phyloP scores from a whole-genome alignment of 176 grass and related monocot species.

The Alloteropsis semialata region DNA sequence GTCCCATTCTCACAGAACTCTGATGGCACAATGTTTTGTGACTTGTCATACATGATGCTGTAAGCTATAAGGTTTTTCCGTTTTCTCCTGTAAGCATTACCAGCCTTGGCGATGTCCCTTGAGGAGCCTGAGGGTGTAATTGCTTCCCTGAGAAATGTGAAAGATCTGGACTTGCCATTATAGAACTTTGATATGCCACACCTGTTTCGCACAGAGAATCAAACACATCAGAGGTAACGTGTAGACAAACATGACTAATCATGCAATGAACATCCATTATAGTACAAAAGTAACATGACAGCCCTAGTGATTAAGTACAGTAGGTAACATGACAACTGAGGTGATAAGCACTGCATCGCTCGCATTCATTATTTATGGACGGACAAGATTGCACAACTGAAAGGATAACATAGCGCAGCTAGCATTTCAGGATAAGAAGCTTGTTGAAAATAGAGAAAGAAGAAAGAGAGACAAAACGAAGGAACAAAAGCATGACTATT shows the following conservation, averaged over 20 bases:
- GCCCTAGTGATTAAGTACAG: neutral
- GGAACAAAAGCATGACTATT: no score
- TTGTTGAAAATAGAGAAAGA: neutral
- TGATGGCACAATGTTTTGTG: neutral
- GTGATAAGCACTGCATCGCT: neutral
- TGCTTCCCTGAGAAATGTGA: constrained; percentile 44
- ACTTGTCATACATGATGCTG: constrained; percentile 37
- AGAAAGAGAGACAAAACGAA: neutral
- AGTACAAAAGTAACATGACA: no score
- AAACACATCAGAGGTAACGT: neutral
- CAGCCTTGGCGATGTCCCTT: constrained; percentile 58
- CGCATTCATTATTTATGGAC: neutral
- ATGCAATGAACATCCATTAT: no score
- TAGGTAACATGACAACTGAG: neutral
- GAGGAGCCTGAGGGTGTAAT: constrained; percentile 38
- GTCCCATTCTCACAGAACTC: no score
- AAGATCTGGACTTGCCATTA: constrained; percentile 70
- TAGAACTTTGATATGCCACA: constrained; percentile 70
- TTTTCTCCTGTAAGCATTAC: constrained; percentile 53
- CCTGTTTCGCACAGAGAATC: constrained; percentile 23
- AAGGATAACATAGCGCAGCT: neutral
- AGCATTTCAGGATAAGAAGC: neutral
- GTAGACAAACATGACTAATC: no score
- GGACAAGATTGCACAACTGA: neutral
- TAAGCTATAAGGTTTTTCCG: constrained; percentile 58